Base-by-base conservation (phyloP, 208 protist species). In the Acanthamoeba castellanii region DNA sequence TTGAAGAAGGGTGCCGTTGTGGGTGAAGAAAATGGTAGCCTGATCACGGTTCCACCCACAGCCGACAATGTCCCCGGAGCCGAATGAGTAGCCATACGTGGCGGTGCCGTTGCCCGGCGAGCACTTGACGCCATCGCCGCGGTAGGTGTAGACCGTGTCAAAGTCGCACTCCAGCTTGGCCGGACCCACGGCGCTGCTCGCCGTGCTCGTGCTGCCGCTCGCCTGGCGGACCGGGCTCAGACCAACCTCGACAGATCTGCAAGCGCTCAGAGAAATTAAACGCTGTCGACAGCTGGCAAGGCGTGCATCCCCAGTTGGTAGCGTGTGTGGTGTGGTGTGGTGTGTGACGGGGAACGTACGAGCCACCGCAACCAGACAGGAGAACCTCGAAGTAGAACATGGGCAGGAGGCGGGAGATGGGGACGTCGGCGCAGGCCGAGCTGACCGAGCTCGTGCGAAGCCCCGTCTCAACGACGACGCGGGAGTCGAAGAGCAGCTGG, bases 351-450 rank as follows among this genome's bases (percentile, higher is more conserved):
- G n/a, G n/a, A 47, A 59, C 90, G 50, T 94, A 94, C 90, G 52
- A 45, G 90, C 90, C 90, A 27, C 68, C 64, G 84, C 68, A 94
- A n/a, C 52, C 50, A 20, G 90, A 57, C n/a, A 94, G 30, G 16
- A 81, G 47, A 13, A 94, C 90, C 27, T 94, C 90, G 57, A 94
- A 94, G 68, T 94, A 94, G 47, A 84, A 94, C 42, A 94, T 13
- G 72, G 90, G 90, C 90, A 94, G 18, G 20, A 84, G 32, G 57
- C 52, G 30, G 6, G 64, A 50, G 52, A 94, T 42, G 55, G 90
- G 52, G 27, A 84, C 45, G 57, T 94, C 70, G 9, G 70, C 27
- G 25, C 90, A 85, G 68, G 70, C 90, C 30, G 25, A 11, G 70
- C 68, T 68, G 22, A 74, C 20, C 45, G 27, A 27, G n/a, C n/a